These are phyloP conservation scores for Pseudoneurospora amorphoporcata DNA, from an alignment of 495 filamentous ascomycete genomes.

Conservation along the genomic window DNA sequence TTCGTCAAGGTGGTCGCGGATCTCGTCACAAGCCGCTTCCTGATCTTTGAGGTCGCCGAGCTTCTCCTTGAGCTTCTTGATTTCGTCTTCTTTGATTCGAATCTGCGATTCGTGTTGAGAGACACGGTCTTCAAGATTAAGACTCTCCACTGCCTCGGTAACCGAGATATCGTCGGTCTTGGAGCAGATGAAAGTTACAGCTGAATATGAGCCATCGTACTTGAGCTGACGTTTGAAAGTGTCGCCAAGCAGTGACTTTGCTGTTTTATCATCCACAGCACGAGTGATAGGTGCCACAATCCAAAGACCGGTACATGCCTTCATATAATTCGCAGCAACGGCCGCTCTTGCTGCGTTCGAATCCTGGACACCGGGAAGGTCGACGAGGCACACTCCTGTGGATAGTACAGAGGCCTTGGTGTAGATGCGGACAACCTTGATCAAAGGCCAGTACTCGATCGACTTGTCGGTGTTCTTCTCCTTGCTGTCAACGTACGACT, in stretches of 20 bases:
- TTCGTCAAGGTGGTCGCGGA: conserved; percentile 9
- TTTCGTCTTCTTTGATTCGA: conserved; percentile 2
- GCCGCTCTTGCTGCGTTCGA: conserved; percentile 54
- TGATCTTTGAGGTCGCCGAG: conserved; percentile 27
- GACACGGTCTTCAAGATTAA: conserved; percentile 38
- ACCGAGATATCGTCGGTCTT: conserved; percentile 57
- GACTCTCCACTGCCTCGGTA: conserved; percentile 22
- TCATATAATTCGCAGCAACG: conserved; percentile 53
- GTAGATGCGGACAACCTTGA: conserved; percentile 52
- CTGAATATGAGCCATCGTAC: conserved; percentile 48
- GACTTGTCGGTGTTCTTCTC: conserved; percentile 22
- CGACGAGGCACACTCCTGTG: conserved; percentile 56
- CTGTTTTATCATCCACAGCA: conserved; percentile 57
- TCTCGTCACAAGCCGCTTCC: conserved; percentile 8
- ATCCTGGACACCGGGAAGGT: conserved; percentile 56
- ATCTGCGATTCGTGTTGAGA: conserved; percentile 10
- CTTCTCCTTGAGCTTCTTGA: conserved; percentile 30
- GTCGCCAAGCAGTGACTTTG: conserved; percentile 49
- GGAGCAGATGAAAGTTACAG: conserved; percentile 55
- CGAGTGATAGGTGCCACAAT: conserved; percentile 56
- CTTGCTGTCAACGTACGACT: conserved; percentile 25
- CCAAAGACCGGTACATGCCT: conserved; percentile 44
- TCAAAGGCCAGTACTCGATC: conserved; percentile 56
- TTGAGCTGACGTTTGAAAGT: conserved; percentile 54
- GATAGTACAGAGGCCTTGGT: conserved; percentile 48